Evolutionary conservation across 1,284 basidiomycete species (phyloP).

Genomic region (Testicularia cyperi): DNA sequence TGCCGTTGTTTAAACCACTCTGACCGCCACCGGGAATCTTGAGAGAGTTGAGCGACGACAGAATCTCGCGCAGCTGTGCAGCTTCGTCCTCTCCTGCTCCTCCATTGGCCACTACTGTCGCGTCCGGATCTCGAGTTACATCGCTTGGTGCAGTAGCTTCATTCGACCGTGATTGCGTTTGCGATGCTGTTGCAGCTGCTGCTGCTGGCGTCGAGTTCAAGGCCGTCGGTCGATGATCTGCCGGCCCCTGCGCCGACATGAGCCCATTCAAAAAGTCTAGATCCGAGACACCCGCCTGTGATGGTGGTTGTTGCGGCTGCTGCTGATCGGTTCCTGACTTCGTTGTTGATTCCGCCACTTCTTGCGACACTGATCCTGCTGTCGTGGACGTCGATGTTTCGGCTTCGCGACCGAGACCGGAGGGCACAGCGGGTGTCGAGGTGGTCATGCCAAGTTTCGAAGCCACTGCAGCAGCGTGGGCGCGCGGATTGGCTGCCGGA

Average conservation of each 20-base stretch:
- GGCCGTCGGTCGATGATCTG: too few relatives aligned
- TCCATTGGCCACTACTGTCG: slow-evolving; percentile 1
- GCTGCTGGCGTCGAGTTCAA: too few relatives aligned
- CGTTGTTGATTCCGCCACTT: too few relatives aligned
- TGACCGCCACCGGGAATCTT: too few relatives aligned
- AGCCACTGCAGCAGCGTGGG: slow-evolving; percentile 10
- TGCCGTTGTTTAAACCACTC: too few relatives aligned
- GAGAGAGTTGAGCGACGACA: slow-evolving; percentile 26
- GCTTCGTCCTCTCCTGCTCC: slow-evolving; percentile 14
- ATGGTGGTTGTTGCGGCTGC: not conserved
- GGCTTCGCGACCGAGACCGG: slow-evolving; percentile 18
- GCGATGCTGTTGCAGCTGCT: not conserved
- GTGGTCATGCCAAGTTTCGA: not conserved
- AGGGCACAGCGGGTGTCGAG: slow-evolving; percentile 15
- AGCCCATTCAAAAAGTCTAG: slow-evolving; percentile 32
- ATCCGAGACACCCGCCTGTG: slow-evolving; percentile 16
- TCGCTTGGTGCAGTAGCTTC: too few relatives aligned
- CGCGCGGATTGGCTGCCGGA: slow-evolving; percentile 5
- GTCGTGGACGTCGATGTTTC: too few relatives aligned
- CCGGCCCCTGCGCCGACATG: slow-evolving; percentile 20
- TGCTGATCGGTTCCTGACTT: too few relatives aligned
- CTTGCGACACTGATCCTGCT: not conserved
- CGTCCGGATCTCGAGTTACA: too few relatives aligned
- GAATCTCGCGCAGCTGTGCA: slow-evolving; percentile 30
- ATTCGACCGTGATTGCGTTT: not conserved